A percentile compares a stretch with the other conserved stretches of the same genome.
phyloP scores from a whole-genome alignment of 371 early-diverging fungal species.

The Mucor piriformis region DNA sequence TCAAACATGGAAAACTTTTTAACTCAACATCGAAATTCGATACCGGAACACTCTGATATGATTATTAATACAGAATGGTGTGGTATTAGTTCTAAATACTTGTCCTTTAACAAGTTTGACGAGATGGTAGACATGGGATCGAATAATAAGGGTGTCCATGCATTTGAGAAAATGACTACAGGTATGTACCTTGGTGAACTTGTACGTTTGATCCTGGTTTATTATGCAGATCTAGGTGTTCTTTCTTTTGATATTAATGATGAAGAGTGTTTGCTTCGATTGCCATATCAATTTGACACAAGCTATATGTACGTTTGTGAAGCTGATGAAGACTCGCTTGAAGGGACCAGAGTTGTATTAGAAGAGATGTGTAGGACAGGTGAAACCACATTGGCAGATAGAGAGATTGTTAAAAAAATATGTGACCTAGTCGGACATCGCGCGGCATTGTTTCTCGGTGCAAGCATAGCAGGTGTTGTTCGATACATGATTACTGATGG shows the following conservation, averaged over 20 bases:
- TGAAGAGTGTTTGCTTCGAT: slow-evolving; percentile 42
- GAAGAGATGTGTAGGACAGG: slow-evolving; percentile 50
- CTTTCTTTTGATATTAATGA: slow-evolving; percentile 62
- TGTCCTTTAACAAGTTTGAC: slow-evolving; percentile 86
- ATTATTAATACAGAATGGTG: slow-evolving; percentile 92
- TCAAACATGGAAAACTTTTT: slow-evolving; percentile 33
- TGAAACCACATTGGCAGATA: slow-evolving; percentile 37
- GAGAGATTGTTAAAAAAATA: slow-evolving; percentile 47
- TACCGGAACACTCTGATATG: slow-evolving; percentile 59
- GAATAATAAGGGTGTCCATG: slow-evolving; percentile 74
- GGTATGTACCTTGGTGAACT: slow-evolving; percentile 96
- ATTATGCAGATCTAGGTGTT: slow-evolving; percentile 69
- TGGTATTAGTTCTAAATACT: slow-evolving; percentile 60
- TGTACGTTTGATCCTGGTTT: slow-evolving; percentile 73
- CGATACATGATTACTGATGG: slow-evolving; percentile 39
- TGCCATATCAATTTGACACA: slow-evolving; percentile 79
- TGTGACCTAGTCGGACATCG: slow-evolving; percentile 48
- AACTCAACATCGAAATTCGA: slow-evolving; percentile 11
- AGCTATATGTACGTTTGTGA: slow-evolving; percentile 73
- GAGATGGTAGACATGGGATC: slow-evolving; percentile 74
- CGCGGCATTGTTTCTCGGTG: slow-evolving; percentile 46
- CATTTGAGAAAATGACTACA: slow-evolving; percentile 93
- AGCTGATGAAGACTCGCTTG: slow-evolving; percentile 40
- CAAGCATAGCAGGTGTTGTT: slow-evolving; percentile 47
- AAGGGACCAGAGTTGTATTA: slow-evolving; percentile 46